phyloP scores from a whole-genome alignment of 805 yeast species.

The Cyberlindnera misumaiensis region DNA sequence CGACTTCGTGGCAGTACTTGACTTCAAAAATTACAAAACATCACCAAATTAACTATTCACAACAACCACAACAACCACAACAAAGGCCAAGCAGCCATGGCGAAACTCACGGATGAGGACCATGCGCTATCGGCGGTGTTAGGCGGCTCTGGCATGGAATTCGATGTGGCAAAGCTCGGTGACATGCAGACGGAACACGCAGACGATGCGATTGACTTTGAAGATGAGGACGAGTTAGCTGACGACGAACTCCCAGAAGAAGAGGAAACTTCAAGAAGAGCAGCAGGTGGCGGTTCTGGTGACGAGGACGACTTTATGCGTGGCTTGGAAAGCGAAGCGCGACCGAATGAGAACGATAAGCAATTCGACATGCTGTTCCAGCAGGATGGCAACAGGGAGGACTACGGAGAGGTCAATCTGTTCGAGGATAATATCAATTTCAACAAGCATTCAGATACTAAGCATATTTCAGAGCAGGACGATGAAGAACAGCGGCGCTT shows the following conservation, averaged over 20 bases:
- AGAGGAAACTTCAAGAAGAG: slow-evolving; percentile 6
- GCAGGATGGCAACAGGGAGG: slow-evolving; percentile 4
- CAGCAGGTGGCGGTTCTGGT: slow-evolving; percentile 23
- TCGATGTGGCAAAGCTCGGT: slow-evolving; percentile 16
- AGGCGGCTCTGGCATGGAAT: slow-evolving; percentile 28
- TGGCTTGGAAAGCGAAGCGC: slow-evolving; percentile 31
- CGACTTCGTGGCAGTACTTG: no score
- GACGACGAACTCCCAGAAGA: slow-evolving; percentile 62
- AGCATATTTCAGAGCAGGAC: slow-evolving; percentile 5
- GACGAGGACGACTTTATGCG: slow-evolving; percentile 33
- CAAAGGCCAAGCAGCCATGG: background rate
- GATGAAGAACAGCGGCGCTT: slow-evolving; percentile 9
- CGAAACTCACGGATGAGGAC: slow-evolving; percentile 28
- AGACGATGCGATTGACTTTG: slow-evolving; percentile 89
- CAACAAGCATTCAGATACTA: background rate
- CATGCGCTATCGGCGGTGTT: slow-evolving; percentile 32
- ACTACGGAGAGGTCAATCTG: slow-evolving; percentile 3
- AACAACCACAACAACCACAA: no score
- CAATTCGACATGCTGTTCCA: slow-evolving; percentile 24
- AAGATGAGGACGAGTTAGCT: slow-evolving; percentile 90
- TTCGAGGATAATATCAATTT: slow-evolving; percentile 7
- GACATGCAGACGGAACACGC: slow-evolving; percentile 53
- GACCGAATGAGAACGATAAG: slow-evolving; percentile 8
- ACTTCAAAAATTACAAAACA: no score
- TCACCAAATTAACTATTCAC: no score